These are phyloP conservation scores for Mariannaea sp. DNA, from an alignment of 2,329 filamentous ascomycete genomes.

Conservation along the genomic window DNA sequence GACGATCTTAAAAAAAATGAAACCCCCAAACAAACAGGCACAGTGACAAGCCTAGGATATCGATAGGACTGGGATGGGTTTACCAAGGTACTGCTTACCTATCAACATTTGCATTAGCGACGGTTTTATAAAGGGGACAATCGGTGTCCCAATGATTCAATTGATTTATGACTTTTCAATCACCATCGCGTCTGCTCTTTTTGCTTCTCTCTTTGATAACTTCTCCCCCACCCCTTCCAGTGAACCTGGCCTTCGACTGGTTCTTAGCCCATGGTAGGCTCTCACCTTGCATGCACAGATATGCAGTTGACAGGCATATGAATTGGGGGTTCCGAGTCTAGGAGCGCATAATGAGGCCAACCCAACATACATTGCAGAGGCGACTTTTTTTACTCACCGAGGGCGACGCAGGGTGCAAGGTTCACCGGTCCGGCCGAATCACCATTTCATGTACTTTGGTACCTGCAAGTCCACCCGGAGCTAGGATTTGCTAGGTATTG, in stretches of 20 bases:
- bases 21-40: constrained; percentile 19
- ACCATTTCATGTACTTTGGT: no score
- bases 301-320: no score
- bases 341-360: not conserved
- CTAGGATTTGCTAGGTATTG: no score
- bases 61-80: constrained; percentile 15
- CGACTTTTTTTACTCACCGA: not conserved
- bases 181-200: constrained; percentile 2
- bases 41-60: constrained; percentile 21
- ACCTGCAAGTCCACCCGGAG: constrained; percentile 3
- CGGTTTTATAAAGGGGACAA: constrained; percentile 23
- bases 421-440: no score
- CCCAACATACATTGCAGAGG: not conserved
- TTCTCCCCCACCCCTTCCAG: no score
- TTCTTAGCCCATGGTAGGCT: no score
- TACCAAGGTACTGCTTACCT: constrained; percentile 25
- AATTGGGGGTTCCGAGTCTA: no score
- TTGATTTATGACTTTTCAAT: constrained; percentile 12
- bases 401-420: not conserved
- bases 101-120: constrained; percentile 35
- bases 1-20: no score
- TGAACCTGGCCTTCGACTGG: no score
- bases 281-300: no score
- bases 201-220: not conserved
- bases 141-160: constrained; percentile 31